Evolutionary conservation across 805 yeast genomes (phyloP).

Genomic region (Cyberlindnera maclurae): DNA sequence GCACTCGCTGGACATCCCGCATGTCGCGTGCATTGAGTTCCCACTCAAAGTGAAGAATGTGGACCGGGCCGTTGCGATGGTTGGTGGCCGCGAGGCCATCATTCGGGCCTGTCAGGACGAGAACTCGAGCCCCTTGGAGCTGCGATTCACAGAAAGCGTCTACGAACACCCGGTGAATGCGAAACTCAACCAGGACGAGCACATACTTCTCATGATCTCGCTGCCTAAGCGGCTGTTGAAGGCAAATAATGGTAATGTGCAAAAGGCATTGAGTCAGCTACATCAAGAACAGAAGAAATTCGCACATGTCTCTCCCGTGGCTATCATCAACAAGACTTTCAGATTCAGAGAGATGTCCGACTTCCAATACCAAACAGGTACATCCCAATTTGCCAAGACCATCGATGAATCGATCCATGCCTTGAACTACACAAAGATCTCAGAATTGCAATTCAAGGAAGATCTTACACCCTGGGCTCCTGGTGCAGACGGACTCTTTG

Average conservation of each 20-base stretch:
- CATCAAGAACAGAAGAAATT: conserved; percentile 26
- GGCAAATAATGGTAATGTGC: conserved; percentile 34
- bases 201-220: conserved; percentile 49
- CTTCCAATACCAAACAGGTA: conserved; percentile 65
- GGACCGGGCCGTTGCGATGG: conserved; percentile 55
- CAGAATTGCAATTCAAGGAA: conserved; percentile 28
- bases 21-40: conserved; percentile 66
- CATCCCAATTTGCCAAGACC: conserved; percentile 41
- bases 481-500: conserved; percentile 26
- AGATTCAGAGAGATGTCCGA: conserved; percentile 84
- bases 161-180: conserved; percentile 62
- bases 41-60: conserved; percentile 65
- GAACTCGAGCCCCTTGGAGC: conserved; percentile 29
- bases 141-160: conserved; percentile 29
- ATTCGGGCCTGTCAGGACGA: conserved; percentile 27
- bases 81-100: conserved; percentile 50
- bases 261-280: conserved; percentile 32
- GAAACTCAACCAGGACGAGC: conserved; percentile 43
- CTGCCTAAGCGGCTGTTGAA: conserved; percentile 50
- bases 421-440: conserved; percentile 36
- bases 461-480: conserved; percentile 31
- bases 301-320: conserved; percentile 50
- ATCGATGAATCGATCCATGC: conserved; percentile 34
- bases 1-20: conserved; percentile 65
- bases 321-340: conserved; percentile 59